Percentiles rank a stretch among this genome's conserved stretches.
Evolutionary conservation across 441 rosid species (phyloP).

Genomic region (Eutrema salsugineum): DNA sequence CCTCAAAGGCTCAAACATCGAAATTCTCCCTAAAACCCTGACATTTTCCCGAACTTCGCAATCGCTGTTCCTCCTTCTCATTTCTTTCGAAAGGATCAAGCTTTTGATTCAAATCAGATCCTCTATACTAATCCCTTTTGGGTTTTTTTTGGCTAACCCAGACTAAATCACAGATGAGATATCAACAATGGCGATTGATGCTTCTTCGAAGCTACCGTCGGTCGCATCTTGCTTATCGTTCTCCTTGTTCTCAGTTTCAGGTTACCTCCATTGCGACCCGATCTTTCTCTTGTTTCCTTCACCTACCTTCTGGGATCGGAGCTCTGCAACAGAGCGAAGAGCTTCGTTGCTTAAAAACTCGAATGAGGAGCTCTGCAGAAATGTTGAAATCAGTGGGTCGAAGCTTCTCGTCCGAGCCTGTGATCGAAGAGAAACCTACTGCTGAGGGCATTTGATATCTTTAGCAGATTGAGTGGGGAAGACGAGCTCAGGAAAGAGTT

Average conservation of each 20-base stretch:
- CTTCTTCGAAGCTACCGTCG: constrained; percentile 41
- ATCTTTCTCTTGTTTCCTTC: constrained; percentile 31
- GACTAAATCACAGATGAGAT: constrained; percentile 42
- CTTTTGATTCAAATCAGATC: constrained; percentile 21
- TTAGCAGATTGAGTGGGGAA: constrained; percentile 35
- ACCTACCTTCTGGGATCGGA: constrained; percentile 1
- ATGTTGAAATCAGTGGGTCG: constrained; percentile 8
- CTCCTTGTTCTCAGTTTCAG: constrained; percentile 36
- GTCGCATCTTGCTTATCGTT: constrained; percentile 22
- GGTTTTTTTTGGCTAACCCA: background rate
- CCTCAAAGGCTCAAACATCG: background rate
- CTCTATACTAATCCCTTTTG: background rate
- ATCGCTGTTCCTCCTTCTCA: constrained; percentile 1
- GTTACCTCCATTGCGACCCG: constrained; percentile 32
- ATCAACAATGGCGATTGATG: constrained; percentile 52
- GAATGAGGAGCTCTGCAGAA: background rate
- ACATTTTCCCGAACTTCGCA: constrained; percentile 11
- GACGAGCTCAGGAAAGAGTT: constrained; percentile 48
- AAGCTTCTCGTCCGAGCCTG: constrained; percentile 52
- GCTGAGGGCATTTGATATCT: constrained; percentile 37
- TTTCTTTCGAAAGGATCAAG: background rate
- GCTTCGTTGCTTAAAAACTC: background rate
- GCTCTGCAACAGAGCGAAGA: constrained; percentile 20
- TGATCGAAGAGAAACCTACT: constrained; percentile 25
- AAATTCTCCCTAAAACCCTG: constrained; percentile 27